Base-by-base conservation (phyloP, 1,284 basidiomycete genomes). In the Pterulicium gracile region DNA sequence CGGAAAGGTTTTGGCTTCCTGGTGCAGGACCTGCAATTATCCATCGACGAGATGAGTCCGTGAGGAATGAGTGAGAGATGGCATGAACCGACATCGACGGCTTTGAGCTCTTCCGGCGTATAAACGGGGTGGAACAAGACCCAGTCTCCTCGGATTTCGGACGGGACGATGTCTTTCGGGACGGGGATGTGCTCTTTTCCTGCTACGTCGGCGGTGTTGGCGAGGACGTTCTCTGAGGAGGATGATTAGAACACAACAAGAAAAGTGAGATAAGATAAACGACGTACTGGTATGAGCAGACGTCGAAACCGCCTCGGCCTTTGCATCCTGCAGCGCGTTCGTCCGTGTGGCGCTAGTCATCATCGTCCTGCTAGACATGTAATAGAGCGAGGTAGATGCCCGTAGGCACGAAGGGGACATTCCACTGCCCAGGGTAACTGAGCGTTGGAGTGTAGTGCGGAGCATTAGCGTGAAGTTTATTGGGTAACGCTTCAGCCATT, bases 41-140 rank as follows among this genome's bases (percentile, higher is more conserved):
- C n/a, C 19, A 35, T 46, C 36, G 2, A 40, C 20, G 10, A 22
- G 39, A 17, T 36, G 48, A 39, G 20, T 23, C 42, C 32, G 39
- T 41, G 24, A 10, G 27, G 10, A 24, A 22, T 27, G 36, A 35
- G 27, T 12, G 18, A 49, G 15, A 22, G 15, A 17, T 19, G 18
- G 4, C 47, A 21, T 36, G 24, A 3, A 47, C 63, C 35, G 54
- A 83, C 84, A 61, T 84, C 68, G 39, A 92, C 85, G 7, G 81
- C 70, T 51, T 79, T 83, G 51, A 96, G 66, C 61, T 97, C 93
- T 41, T 84, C 80, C 14, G 66, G 60, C 3, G 79, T 71, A 58
- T 91, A 90, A 0, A 89, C 88, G 0, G 87, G 87, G 56, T 90
- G 86, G 58, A 88, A 87, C 0, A 89, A 64, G 5, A 89, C 82